Evolutionary conservation across 2,329 filamentous ascomycete species (phyloP).

Genomic region (Fusarium cicatricum): DNA sequence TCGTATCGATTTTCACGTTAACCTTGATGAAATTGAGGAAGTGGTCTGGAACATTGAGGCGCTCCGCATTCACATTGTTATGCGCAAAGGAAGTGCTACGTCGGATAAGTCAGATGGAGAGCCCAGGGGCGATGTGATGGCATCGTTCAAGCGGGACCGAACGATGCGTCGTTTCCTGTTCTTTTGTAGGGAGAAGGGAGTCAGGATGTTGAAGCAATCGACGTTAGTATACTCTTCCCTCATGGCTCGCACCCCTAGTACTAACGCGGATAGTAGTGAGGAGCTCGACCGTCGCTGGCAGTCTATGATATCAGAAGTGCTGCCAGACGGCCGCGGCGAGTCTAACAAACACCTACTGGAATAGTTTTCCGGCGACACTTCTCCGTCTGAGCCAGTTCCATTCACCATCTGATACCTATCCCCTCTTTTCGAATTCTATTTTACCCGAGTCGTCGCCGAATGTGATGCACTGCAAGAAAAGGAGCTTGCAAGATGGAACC

Average conservation of each 20-base stretch:
- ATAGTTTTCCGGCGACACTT: constrained; percentile 13
- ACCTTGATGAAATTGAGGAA: constrained; percentile 55
- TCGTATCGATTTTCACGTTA: constrained; percentile 60
- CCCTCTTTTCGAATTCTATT: too few relatives aligned
- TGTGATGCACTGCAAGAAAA: too few relatives aligned
- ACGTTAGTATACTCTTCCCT: constrained; percentile 48
- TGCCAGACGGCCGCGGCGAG: constrained; percentile 41
- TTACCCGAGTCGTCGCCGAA: too few relatives aligned
- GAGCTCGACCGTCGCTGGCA: constrained; percentile 50
- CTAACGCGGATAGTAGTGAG: constrained; percentile 42
- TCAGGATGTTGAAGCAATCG: constrained; percentile 51
- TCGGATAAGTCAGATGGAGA: constrained; percentile 44
- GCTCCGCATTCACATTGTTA: constrained; percentile 53
- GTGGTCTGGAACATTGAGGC: constrained; percentile 55
- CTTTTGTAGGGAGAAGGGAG: constrained; percentile 55
- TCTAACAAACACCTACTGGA: constrained; percentile 37
- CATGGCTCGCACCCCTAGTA: neutral
- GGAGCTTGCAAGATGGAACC: too few relatives aligned
- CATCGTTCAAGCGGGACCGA: constrained; percentile 60
- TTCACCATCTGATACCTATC: too few relatives aligned
- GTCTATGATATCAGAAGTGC: constrained; percentile 46
- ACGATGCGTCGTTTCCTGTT: constrained; percentile 62
- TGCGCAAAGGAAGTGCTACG: constrained; percentile 42
- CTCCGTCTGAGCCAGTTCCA: too few relatives aligned
- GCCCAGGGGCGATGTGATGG: constrained; percentile 57